Percentiles rank a stretch among this genome's conserved stretches.
Conservation (phyloP, 352 stramenopile genomes). For the Globisporangium lucens region DNA sequence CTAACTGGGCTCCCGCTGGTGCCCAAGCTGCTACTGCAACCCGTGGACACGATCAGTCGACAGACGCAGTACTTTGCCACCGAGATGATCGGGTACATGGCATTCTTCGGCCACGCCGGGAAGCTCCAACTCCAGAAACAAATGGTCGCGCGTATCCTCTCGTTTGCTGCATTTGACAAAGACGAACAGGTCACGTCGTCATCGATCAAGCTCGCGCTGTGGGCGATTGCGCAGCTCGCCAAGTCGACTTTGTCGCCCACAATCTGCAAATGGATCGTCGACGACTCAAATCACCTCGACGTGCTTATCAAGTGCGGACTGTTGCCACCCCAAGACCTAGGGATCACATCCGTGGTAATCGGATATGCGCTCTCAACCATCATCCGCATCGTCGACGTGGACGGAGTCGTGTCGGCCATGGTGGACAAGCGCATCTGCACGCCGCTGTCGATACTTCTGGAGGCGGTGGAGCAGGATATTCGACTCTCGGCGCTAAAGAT, state of each 20-base stretch:
- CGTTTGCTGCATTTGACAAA: slow-evolving; percentile 33
- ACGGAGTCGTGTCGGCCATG: slow-evolving; percentile 21
- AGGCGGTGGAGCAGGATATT: slow-evolving; percentile 52
- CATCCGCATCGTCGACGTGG: slow-evolving; percentile 20
- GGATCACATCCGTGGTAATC: slow-evolving; percentile 27
- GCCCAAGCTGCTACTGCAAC: slow-evolving; percentile 30
- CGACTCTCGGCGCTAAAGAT: slow-evolving; percentile 41
- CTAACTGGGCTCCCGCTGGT: slow-evolving; percentile 34
- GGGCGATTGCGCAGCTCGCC: slow-evolving; percentile 44
- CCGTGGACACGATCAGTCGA: slow-evolving; percentile 18
- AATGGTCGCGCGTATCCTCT: slow-evolving; percentile 37
- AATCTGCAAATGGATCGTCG: slow-evolving; percentile 33
- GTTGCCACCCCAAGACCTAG: slow-evolving; percentile 26
- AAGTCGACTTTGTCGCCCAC: slow-evolving; percentile 18
- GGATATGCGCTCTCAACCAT: slow-evolving; percentile 46
- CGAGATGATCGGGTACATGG: slow-evolving; percentile 64
- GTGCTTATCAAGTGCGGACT: slow-evolving; percentile 39
- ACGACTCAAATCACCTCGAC: slow-evolving; percentile 25
- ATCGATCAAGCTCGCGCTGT: slow-evolving; percentile 33
- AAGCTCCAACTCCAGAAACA: slow-evolving; percentile 28
- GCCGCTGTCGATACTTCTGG: slow-evolving; percentile 34
- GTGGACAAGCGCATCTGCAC: slow-evolving; percentile 45
- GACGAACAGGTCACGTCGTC: slow-evolving; percentile 32
- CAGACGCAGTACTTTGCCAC: slow-evolving; percentile 60
- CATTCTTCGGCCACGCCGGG: slow-evolving; percentile 44